Base-by-base conservation (phyloP, 2,329 filamentous ascomycete species). In the Orbilia blumenaviensis region DNA sequence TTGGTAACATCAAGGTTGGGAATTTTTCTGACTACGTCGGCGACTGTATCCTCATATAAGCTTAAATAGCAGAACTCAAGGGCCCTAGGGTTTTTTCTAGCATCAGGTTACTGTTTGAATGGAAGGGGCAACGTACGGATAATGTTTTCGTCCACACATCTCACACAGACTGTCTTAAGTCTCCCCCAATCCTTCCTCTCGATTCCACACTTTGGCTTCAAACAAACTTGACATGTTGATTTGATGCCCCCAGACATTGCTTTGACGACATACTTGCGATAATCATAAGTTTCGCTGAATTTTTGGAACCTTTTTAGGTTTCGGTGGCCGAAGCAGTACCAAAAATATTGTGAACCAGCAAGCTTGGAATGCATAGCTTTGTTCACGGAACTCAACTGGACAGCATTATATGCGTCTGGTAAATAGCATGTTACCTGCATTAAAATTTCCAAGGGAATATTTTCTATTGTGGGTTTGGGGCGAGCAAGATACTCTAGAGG, bases 201-300 rank as follows among this genome's bases (percentile, higher is more conserved):
- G 8, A 14, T 23, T 4, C 68, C 68, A 32, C 7, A 9, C 14
- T 25, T 25, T 9, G 68, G 68, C n/a, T 14, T 52, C 38, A 73
- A 60, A 29, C 68, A 73, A 10, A 66, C 8, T 23, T 73, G 68
- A 52, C 68, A 73, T 12, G 60, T 66, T 9, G 36, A 29, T 21
- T 60, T 66, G 8, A 66, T 60, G 3, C 42, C 10, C 7, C 68
- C 68, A 3, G 38, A 32, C 1, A 52, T 32, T 0, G 42, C 68
- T n/a, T 38, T 60, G 18, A 50, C n/a, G n/a, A 73, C 48, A 16
- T 73, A 73, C n/a, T 23, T 29, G 42, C 54, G 50, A 18, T 73
- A 73, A 23, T 73, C 25, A 61, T 38, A 73, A 2, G 7, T 61
- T 18, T 23, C 12, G 6, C 50, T 41, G 29, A 73, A 73, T 12